phyloP scores from a whole-genome alignment of 768 basidiomycete species.

The Nidularia sp. region DNA sequence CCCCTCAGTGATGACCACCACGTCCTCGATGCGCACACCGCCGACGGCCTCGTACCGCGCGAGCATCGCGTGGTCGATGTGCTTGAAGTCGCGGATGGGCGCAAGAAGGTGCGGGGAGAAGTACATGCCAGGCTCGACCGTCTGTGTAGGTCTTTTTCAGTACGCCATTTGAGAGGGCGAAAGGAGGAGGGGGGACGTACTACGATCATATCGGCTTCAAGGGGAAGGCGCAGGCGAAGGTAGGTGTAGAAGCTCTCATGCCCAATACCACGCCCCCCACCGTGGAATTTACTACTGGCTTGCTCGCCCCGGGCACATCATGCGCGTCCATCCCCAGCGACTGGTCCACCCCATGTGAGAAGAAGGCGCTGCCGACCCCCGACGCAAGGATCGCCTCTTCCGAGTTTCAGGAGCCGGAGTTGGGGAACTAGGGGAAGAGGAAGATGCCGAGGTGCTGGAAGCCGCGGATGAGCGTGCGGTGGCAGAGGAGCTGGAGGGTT shows the following conservation, averaged over 20 bases:
- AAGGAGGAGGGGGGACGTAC: conserved; percentile 36
- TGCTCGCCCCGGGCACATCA: conserved; percentile 79
- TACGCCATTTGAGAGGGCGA: no score
- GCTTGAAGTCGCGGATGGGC: conserved; percentile 53
- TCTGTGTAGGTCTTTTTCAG: conserved; percentile 35
- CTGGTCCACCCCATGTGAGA: conserved; percentile 92
- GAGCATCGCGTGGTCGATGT: conserved; percentile 69
- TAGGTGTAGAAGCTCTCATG: conserved; percentile 75
- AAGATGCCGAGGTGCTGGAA: conserved; percentile 87
- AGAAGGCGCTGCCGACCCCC: conserved; percentile 82
- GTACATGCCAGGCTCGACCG: conserved; percentile 88
- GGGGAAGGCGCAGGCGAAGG: conserved; percentile 70
- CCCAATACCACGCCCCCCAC: conserved; percentile 28
- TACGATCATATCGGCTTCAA: conserved; percentile 81
- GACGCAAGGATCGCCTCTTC: conserved; percentile 69
- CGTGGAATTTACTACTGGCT: conserved; percentile 56
- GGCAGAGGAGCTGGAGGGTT: conserved; percentile 77
- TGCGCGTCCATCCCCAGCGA: conserved; percentile 93
- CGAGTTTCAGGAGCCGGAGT: conserved; percentile 53
- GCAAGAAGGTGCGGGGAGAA: conserved; percentile 79
- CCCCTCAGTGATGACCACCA: conserved; percentile 68
- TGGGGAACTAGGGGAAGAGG: conserved; percentile 45
- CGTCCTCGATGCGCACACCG: conserved; percentile 93
- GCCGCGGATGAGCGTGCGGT: conserved; percentile 74
- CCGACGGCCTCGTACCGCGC: conserved; percentile 77